A percentile compares a stretch with the other conserved stretches of the same genome.
phyloP scores from a whole-genome alignment of 2,329 filamentous ascomycete species.

The Diaporthe nobilis region DNA sequence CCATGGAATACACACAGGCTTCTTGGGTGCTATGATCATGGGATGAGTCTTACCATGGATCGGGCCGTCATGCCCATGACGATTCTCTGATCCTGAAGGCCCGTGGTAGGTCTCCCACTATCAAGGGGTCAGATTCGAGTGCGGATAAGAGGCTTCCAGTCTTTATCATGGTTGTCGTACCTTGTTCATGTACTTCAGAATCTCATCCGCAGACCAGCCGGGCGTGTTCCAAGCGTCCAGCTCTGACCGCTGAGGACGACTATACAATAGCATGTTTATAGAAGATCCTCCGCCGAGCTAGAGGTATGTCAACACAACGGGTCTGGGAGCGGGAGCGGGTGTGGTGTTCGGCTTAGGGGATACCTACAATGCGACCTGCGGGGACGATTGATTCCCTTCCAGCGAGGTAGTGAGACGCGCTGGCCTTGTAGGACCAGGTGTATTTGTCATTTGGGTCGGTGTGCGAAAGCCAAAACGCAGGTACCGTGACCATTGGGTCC shows the following conservation, averaged over 20 bases:
- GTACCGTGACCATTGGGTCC: constrained; percentile 62
- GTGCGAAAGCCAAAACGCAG: constrained; percentile 63
- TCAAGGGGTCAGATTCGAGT: neutral
- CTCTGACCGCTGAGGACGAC: constrained; percentile 50
- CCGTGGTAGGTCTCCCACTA: constrained; percentile 65
- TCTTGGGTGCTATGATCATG: constrained; percentile 61
- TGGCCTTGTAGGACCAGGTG: constrained; percentile 62
- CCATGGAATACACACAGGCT: neutral
- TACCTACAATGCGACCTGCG: constrained; percentile 53
- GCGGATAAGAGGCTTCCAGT: no score
- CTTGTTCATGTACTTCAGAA: constrained; percentile 66
- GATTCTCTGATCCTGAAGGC: constrained; percentile 37
- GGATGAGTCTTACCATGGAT: neutral
- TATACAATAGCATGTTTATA: constrained; percentile 61
- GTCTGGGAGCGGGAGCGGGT: no score
- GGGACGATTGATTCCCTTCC: constrained; percentile 57
- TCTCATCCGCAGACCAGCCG: constrained; percentile 49
- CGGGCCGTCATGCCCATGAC: neutral
- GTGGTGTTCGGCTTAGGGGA: neutral
- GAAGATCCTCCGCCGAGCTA: constrained; percentile 66
- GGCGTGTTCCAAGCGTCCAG: constrained; percentile 48
- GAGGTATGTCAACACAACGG: neutral
- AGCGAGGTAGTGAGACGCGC: constrained; percentile 59
- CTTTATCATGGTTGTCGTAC: constrained; percentile 43
- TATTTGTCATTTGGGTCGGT: constrained; percentile 60